Conservation (phyloP, 495 filamentous ascomycete species). For the Entonaema liquescens region DNA sequence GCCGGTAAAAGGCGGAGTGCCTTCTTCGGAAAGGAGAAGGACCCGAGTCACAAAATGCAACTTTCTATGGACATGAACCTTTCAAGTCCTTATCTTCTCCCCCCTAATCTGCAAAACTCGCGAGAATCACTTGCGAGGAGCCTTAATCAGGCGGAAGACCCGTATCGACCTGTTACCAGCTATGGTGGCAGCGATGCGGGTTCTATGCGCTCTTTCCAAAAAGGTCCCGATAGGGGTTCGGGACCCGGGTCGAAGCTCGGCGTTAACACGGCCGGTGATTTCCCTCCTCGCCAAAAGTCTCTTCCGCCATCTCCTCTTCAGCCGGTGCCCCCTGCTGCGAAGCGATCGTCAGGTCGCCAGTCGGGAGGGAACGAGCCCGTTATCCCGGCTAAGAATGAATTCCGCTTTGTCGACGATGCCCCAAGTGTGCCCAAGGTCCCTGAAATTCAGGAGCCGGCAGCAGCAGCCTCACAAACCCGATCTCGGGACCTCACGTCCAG, state of each 20-base stretch:
- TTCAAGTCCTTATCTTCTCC: slow-evolving; percentile 88
- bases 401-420: slow-evolving; percentile 44
- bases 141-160: slow-evolving; percentile 75
- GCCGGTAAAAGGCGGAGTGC: slow-evolving; percentile 54
- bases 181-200: slow-evolving; percentile 66
- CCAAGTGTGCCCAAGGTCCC: slow-evolving; percentile 45
- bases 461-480: slow-evolving; percentile 42
- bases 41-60: slow-evolving; percentile 64
- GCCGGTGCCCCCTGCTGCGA: slow-evolving; percentile 41
- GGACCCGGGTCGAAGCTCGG: slow-evolving; percentile 2
- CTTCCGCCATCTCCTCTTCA: slow-evolving; percentile 41
- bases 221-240: slow-evolving; percentile 61
- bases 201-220: slow-evolving; percentile 65
- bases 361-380: slow-evolving; percentile 14
- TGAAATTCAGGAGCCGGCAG: slow-evolving; percentile 49
- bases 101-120: slow-evolving; percentile 78
- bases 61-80: slow-evolving; percentile 86
- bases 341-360: slow-evolving; percentile 20
- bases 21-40: slow-evolving; percentile 60
- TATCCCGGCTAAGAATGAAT: slow-evolving; percentile 40
- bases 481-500: slow-evolving; percentile 32
- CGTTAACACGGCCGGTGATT: slow-evolving; percentile 5
- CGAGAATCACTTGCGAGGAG: slow-evolving; percentile 83
- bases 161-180: slow-evolving; percentile 76
- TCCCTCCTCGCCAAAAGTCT: slow-evolving; percentile 19